Conservation (phyloP, 78 protist species). For the Dictyostelium intermedium region DNA sequence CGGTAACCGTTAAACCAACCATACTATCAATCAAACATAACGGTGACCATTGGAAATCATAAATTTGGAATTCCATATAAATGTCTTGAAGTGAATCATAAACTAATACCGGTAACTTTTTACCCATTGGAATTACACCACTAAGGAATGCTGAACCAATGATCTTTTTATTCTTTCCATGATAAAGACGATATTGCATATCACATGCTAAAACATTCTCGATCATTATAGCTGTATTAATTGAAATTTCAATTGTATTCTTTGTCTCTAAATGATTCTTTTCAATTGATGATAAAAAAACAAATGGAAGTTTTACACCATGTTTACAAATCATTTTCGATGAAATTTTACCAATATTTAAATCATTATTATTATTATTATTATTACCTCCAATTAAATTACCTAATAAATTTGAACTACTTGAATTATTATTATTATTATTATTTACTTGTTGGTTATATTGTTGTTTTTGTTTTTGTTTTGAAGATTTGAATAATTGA, state of each 20-base stretch:
- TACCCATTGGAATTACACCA: constrained; percentile 54
- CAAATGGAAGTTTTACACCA: constrained; percentile 26
- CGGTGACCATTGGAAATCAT: constrained; percentile 68
- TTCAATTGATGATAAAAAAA: constrained; percentile 28
- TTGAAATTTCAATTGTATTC: constrained; percentile 45
- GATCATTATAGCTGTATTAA: constrained; percentile 40
- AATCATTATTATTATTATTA: neutral
- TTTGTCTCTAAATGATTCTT: constrained; percentile 24
- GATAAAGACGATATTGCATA: constrained; percentile 27
- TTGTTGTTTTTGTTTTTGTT: neutral
- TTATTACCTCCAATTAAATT: neutral
- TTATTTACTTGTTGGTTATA: neutral
- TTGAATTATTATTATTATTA: neutral
- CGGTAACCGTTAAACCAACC: neutral
- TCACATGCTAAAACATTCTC: constrained; percentile 80
- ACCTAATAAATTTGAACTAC: neutral
- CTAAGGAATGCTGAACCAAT: constrained; percentile 59
- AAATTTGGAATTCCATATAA: constrained; percentile 61
- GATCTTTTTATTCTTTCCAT: constrained; percentile 32
- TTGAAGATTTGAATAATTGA: neutral
- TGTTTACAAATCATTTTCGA: constrained; percentile 65
- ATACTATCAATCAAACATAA: constrained; percentile 35
- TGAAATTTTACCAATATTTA: neutral
- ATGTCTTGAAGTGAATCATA: constrained; percentile 48
- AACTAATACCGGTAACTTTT: constrained; percentile 11